phyloP scores from a whole-genome alignment of 129 eudicot genomes.

The Artemisia argyi region DNA sequence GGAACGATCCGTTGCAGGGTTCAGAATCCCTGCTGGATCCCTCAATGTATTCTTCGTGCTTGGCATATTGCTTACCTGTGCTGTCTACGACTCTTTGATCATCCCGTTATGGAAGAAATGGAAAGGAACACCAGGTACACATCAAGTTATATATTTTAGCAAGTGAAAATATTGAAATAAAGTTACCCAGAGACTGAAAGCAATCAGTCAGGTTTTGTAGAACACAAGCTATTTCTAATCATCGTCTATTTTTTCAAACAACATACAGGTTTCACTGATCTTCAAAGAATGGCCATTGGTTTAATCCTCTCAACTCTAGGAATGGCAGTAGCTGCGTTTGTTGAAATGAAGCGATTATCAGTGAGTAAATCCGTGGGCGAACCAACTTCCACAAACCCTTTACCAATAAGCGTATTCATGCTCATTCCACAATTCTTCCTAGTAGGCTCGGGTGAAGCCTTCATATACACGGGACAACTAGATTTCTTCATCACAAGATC shows the following conservation, averaged over 20 bases:
- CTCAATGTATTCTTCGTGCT: constrained; percentile 82
- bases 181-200: too few relatives aligned
- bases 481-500: constrained; percentile 95
- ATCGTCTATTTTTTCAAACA: background rate
- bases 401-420: constrained; percentile 58
- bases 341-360: constrained; percentile 63
- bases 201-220: too few relatives aligned
- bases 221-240: background rate
- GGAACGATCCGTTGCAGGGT: constrained; percentile 59
- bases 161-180: too few relatives aligned
- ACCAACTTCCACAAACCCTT: constrained; percentile 16
- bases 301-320: constrained; percentile 71
- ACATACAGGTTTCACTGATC: constrained; percentile 63
- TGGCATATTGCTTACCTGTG: constrained; percentile 71
- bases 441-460: constrained; percentile 89
- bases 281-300: constrained; percentile 80
- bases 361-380: constrained; percentile 41
- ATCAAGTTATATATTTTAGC: background rate
- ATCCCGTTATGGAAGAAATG: constrained; percentile 88
- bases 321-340: constrained; percentile 76
- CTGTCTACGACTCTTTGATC: constrained; percentile 65
- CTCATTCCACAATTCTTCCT: constrained; percentile 87
- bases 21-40: constrained; percentile 83
- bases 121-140: constrained; percentile 74
- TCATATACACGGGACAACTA: constrained; percentile 90